phyloP scores from a whole-genome alignment of 108 stramenopile species.

The Chaetoceros tenuissimus region DNA sequence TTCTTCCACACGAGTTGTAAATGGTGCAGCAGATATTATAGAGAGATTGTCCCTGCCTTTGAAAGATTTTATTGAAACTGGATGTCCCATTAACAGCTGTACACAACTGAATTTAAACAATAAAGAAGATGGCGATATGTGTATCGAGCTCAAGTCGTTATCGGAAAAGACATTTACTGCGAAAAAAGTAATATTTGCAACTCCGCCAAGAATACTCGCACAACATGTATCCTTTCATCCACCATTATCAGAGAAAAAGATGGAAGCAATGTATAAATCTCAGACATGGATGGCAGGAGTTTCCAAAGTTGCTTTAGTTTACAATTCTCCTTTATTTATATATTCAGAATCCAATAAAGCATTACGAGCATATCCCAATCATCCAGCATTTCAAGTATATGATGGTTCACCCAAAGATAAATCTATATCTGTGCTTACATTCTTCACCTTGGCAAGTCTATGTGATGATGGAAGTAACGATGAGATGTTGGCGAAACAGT shows the following conservation, averaged over 20 bases:
- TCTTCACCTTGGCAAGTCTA: slow-evolving; percentile 27
- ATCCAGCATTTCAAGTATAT: slow-evolving; percentile 52
- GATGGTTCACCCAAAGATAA: slow-evolving; percentile 36
- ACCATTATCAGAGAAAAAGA: slow-evolving; percentile 20
- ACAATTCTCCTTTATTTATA: slow-evolving; percentile 18
- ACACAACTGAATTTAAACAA: too few species aligned
- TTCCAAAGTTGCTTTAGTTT: slow-evolving; percentile 46
- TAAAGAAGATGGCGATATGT: too few species aligned
- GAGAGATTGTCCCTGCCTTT: slow-evolving; percentile 12
- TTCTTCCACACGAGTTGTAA: slow-evolving; percentile 31
- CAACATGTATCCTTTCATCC: slow-evolving; percentile 32
- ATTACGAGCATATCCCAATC: slow-evolving; percentile 3
- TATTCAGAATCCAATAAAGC: slow-evolving; percentile 17
- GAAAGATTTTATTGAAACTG: too few species aligned
- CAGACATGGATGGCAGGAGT: slow-evolving; percentile 65
- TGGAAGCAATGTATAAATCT: slow-evolving; percentile 21
- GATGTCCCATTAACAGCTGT: too few species aligned
- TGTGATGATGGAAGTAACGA: slow-evolving; percentile 15
- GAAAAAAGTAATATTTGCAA: slow-evolving; percentile 30
- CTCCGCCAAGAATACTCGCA: slow-evolving; percentile 34
- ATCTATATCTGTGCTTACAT: slow-evolving; percentile 24
- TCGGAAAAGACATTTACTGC: slow-evolving; percentile 14
- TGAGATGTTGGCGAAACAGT: slow-evolving; percentile 19
- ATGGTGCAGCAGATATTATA: slow-evolving; percentile 38
- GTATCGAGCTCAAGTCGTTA: too few species aligned